Evolutionary conservation across 441 rosid species (phyloP).

Genomic region (Brassica balearica): DNA sequence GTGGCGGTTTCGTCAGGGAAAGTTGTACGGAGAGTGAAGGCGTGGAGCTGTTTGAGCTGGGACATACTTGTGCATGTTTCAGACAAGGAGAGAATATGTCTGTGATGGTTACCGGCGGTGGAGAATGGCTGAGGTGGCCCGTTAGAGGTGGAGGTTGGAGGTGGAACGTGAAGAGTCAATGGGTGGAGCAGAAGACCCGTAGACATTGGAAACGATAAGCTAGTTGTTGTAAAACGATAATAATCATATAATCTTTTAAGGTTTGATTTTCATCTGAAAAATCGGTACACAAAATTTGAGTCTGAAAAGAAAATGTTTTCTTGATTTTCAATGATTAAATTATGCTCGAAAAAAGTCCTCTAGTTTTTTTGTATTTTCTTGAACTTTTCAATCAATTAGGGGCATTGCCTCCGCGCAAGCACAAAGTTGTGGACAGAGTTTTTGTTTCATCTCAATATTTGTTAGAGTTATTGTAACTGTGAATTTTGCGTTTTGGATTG

Average conservation of each 20-base stretch:
- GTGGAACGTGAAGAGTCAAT: conserved; percentile 46
- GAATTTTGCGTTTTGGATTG: too few relatives aligned
- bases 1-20: conserved; percentile 45
- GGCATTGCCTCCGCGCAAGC: too few relatives aligned
- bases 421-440: too few relatives aligned
- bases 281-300: background rate
- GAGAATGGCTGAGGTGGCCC: conserved; percentile 27
- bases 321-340: too few relatives aligned
- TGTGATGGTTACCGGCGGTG: conserved; percentile 39
- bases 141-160: conserved; percentile 28
- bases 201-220: conserved; percentile 46
- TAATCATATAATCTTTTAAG: background rate
- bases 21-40: conserved; percentile 58
- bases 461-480: too few relatives aligned
- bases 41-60: conserved; percentile 66
- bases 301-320: background rate
- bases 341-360: too few relatives aligned
- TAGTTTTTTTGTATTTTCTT: too few relatives aligned
- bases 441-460: too few relatives aligned
- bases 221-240: background rate
- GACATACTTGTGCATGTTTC: conserved; percentile 57
- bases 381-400: too few relatives aligned
- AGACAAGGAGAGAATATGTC: conserved; percentile 50
- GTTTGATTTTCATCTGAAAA: background rate
- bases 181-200: conserved; percentile 42